Conservation (phyloP, 2,329 filamentous ascomycete genomes). For the Aotearoamyces nothofagi region DNA sequence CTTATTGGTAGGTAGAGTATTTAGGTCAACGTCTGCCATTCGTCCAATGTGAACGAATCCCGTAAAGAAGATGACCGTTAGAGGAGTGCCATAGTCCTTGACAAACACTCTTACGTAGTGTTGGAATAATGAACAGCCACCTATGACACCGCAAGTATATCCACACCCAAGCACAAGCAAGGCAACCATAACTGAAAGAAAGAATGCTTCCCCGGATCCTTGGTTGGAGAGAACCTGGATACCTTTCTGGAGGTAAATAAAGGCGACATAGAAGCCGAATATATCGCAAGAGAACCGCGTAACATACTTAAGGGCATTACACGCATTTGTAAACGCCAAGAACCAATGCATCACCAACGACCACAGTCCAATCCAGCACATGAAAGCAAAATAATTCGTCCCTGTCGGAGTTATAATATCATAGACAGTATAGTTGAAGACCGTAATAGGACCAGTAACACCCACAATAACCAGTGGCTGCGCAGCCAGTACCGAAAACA, state of each 20-base stretch:
- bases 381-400: conserved; percentile 75
- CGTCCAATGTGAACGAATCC: conserved; percentile 78
- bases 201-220: conserved; percentile 50
- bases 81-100: conserved; percentile 77
- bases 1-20: conserved; percentile 58
- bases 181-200: conserved; percentile 63
- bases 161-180: conserved; percentile 65
- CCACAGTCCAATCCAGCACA: conserved; percentile 89
- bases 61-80: conserved; percentile 76
- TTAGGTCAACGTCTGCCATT: conserved; percentile 56
- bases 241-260: conserved; percentile 83
- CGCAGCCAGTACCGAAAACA: conserved; percentile 66
- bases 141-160: conserved; percentile 59
- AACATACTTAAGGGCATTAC: conserved; percentile 78
- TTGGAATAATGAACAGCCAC: conserved; percentile 55
- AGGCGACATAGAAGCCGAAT: conserved; percentile 86
- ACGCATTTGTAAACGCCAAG: conserved; percentile 70
- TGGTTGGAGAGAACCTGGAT: conserved; percentile 72
- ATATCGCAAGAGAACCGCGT: conserved; percentile 88
- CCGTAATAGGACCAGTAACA: conserved; percentile 80
- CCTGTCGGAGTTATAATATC: conserved; percentile 69
- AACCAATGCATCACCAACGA: conserved; percentile 74
- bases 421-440: conserved; percentile 90
- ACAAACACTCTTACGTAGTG: conserved; percentile 67
- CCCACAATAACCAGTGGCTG: conserved; percentile 86